phyloP scores from a whole-genome alignment of 805 yeast genomes.

The Saccharomycopsis malanga region DNA sequence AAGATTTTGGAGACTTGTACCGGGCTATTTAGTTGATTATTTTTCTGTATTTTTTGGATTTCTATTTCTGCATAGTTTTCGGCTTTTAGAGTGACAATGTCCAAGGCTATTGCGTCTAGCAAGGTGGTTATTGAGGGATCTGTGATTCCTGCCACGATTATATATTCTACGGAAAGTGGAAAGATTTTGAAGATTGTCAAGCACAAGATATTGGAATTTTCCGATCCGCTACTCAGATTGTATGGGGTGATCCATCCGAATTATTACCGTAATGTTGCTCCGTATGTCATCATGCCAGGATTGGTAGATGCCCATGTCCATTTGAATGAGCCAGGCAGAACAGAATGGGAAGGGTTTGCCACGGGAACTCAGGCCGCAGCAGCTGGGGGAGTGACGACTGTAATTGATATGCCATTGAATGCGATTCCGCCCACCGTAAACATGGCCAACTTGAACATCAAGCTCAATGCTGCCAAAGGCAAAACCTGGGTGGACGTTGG shows the following conservation, averaged over 20 bases:
- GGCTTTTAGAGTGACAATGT: no score
- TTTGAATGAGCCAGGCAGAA: slow-evolving; percentile 93
- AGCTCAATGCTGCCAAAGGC: slow-evolving; percentile 69
- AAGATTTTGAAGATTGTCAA: slow-evolving; percentile 50
- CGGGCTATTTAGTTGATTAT: no score
- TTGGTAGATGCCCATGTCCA: slow-evolving; percentile 92
- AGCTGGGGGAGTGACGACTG: slow-evolving; percentile 93
- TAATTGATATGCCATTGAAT: slow-evolving; percentile 92
- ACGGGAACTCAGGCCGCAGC: slow-evolving; percentile 94
- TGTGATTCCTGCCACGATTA: slow-evolving; percentile 53
- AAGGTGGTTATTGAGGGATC: slow-evolving; percentile 45
- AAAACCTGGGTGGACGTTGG: slow-evolving; percentile 92
- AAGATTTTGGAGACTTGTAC: no score
- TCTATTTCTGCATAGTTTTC: no score
- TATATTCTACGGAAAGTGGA: slow-evolving; percentile 51
- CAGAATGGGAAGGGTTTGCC: slow-evolving; percentile 98
- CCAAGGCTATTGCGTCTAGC: slow-evolving; percentile 56
- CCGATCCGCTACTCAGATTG: slow-evolving; percentile 32
- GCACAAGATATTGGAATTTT: slow-evolving; percentile 30
- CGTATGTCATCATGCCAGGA: slow-evolving; percentile 74
- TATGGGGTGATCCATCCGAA: slow-evolving; percentile 30
- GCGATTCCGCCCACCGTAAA: slow-evolving; percentile 96
- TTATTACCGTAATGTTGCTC: slow-evolving; percentile 49
- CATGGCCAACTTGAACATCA: slow-evolving; percentile 62
- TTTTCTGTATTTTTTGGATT: no score